Evolutionary conservation across 257 asterid species (phyloP), one percentile per base, ranked within the genome.

Genomic region (Buddleja alternifolia): DNA sequence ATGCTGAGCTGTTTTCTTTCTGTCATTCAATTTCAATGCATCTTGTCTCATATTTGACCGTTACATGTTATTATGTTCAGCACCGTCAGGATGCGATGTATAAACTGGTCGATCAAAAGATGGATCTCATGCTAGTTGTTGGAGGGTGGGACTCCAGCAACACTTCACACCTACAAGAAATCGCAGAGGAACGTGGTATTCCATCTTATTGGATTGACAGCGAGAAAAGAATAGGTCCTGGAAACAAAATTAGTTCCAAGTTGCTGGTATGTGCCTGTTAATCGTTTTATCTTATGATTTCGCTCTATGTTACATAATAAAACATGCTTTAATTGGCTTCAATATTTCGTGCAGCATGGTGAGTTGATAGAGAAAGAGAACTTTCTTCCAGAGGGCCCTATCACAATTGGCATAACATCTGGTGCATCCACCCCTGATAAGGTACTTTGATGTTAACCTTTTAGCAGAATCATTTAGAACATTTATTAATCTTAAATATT

Each of bases 121-220:
- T 87, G 10, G 99, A 94, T 84, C 96, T 94, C 29, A 91, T 94
- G 71, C 84, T 94, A 69, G 99, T 94, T 21, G 78, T 94, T 70
- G 99, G 99, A 11, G 99, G 99, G 19, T 94, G 97, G 98, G 91
- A 94, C 95, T 91, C 99, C 14, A 94, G 99, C 80, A 94, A 94
- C 93, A 91, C 99, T 54, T 91, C 99, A 4, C 99, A 91, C 73
- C 85, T 94, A 51, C 99, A 89, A 79, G 99, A 94, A 82, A 94
- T 94, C 48, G 86, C 97, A 8, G 99, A 94, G 85, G 88, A 75
- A 32, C 95, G 87, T 29, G 96, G 88, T 68, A 94, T 94, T 70
- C 97, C 99, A 63, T 94, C 99, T 10, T 94, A 89, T 69, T 94
- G 99, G 99, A 68, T 94, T 24, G 99, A 94, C 83, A 81, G 82